These are phyloP conservation scores for Aphanocladium album DNA, from an alignment of 2,329 filamentous ascomycete genomes.

Conservation along the genomic window DNA sequence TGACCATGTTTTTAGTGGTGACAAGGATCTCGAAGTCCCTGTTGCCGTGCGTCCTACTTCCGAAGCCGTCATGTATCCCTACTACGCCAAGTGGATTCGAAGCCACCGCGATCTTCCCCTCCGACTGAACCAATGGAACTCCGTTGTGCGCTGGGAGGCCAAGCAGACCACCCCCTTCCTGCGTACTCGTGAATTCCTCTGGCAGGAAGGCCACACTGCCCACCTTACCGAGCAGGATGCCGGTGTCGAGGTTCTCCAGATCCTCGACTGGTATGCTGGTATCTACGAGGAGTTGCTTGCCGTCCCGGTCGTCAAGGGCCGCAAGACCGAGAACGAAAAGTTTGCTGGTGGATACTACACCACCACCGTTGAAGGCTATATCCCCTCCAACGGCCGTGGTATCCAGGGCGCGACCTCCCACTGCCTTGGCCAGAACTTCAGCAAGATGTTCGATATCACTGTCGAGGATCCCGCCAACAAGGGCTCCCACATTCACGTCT, in stretches of 20 bases:
- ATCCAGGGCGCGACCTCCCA: constrained; percentile 97
- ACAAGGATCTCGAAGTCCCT: constrained; percentile 82
- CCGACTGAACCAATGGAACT: constrained; percentile 97
- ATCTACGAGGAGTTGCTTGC: constrained; percentile 93
- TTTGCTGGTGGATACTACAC: constrained; percentile 97
- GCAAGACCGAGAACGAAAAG: constrained; percentile 97
- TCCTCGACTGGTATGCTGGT: constrained; percentile 85
- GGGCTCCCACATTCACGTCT: constrained; percentile 77
- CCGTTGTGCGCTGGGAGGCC: constrained; percentile 87
- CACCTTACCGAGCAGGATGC: constrained; percentile 81
- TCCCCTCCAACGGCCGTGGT: constrained; percentile 89
- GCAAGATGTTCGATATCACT: constrained; percentile 98
- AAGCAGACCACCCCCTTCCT: constrained; percentile 89
- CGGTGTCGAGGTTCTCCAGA: constrained; percentile 81
- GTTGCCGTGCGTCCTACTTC: constrained; percentile 65
- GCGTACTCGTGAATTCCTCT: constrained; percentile 89
- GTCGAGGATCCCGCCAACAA: constrained; percentile 87
- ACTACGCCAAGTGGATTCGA: constrained; percentile 96
- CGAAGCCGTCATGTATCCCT: constrained; percentile 86
- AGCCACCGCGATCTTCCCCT: constrained; percentile 92
- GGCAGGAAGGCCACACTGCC: constrained; percentile 93
- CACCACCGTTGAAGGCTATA: constrained; percentile 94
- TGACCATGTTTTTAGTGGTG: constrained; percentile 54
- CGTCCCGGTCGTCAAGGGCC: constrained; percentile 87
- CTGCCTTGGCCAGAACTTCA: constrained; percentile 94